Conservation (phyloP, 352 stramenopile species). For the Pythium volutum region DNA sequence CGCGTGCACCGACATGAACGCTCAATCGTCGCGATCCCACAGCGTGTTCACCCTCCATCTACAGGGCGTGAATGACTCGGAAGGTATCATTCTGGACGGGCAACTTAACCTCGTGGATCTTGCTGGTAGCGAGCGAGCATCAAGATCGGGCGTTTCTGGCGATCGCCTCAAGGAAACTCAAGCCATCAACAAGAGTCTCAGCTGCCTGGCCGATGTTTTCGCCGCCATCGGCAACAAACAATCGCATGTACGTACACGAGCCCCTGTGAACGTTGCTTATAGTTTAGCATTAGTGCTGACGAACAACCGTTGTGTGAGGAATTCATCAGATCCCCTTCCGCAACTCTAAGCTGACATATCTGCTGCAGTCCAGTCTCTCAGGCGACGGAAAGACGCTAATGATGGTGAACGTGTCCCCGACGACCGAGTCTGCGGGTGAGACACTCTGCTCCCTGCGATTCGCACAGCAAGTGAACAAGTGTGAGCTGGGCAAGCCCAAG, state of each 20-base stretch:
- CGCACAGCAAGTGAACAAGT: conserved; percentile 95
- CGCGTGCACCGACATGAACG: conserved; percentile 94
- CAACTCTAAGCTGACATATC: conserved; percentile 98
- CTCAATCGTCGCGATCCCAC: conserved; percentile 73
- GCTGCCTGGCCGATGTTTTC: conserved; percentile 98
- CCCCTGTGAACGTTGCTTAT: background rate
- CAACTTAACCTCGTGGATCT: conserved; percentile 81
- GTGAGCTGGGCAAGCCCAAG: conserved; percentile 96
- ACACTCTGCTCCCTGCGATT: conserved; percentile 98
- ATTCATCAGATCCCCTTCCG: conserved; percentile 92
- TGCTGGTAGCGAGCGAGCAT: conserved; percentile 76
- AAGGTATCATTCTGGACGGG: conserved; percentile 61
- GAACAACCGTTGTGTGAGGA: background rate
- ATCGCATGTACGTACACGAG: conserved; percentile 74
- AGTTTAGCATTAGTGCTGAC: background rate
- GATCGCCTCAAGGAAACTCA: conserved; percentile 96
- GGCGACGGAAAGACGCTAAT: conserved; percentile 99
- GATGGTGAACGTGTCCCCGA: conserved; percentile 98
- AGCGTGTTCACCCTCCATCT: conserved; percentile 81
- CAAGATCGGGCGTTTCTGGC: conserved; percentile 83
- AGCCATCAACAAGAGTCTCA: conserved; percentile 99
- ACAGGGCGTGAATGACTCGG: conserved; percentile 78
- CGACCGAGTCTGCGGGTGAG: conserved; percentile 92
- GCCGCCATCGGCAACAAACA: conserved; percentile 94
- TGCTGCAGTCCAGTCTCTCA: conserved; percentile 97